phyloP scores from a whole-genome alignment of 768 basidiomycete genomes.

The Sarcomyxa edulis region DNA sequence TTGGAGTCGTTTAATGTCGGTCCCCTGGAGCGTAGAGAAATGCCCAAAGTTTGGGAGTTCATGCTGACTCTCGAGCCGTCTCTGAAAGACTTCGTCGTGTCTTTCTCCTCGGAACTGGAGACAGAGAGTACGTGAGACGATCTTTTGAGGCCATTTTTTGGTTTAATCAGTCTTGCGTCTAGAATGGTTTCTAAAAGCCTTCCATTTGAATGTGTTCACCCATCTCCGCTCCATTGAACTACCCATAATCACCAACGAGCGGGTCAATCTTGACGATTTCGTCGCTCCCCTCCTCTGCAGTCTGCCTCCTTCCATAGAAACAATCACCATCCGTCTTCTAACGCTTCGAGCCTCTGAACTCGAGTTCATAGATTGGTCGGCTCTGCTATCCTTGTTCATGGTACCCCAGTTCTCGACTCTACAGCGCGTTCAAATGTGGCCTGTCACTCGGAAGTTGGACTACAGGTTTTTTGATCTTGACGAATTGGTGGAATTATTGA shows the following conservation, averaged over 20 bases:
- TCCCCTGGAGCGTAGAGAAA: background rate
- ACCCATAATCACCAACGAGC: background rate
- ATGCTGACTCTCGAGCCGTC: background rate
- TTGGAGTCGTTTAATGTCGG: background rate
- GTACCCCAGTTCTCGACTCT: background rate
- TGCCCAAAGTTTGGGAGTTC: background rate
- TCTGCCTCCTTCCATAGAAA: background rate
- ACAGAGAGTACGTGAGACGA: background rate
- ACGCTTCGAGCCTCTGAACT: background rate
- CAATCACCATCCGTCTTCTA: constrained; percentile 1
- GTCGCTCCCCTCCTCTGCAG: background rate
- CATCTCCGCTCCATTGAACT: background rate
- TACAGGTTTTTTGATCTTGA: too few species aligned
- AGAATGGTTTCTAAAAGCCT: background rate
- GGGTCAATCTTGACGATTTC: background rate
- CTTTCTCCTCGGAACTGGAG: background rate
- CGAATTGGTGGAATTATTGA: too few species aligned
- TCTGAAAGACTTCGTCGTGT: background rate
- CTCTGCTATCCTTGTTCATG: constrained; percentile 1
- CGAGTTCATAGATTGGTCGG: constrained; percentile 1
- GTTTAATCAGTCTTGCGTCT: background rate
- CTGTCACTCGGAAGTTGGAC: too few species aligned
- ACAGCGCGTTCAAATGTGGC: background rate
- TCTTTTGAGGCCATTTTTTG: background rate
- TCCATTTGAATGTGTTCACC: background rate